Conservation (phyloP, 2,329 filamentous ascomycete species). For the Didymella glomerata region DNA sequence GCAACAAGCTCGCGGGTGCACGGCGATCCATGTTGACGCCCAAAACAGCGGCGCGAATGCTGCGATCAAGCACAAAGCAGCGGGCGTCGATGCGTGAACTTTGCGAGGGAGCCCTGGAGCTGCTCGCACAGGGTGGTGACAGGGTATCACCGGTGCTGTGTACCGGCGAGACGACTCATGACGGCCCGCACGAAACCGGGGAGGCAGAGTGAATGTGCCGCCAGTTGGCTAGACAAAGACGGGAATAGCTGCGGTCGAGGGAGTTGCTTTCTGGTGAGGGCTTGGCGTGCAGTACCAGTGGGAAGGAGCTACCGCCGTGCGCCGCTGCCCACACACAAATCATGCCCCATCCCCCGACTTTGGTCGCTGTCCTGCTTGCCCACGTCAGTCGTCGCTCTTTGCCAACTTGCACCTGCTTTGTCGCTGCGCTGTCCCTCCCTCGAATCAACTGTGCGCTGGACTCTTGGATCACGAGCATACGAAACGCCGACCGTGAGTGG, state of each 20-base stretch:
- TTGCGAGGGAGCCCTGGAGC: slow-evolving; percentile 23
- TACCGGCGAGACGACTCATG: slow-evolving; percentile 29
- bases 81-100: slow-evolving; percentile 24
- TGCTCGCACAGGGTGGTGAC: slow-evolving; percentile 20
- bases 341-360: slow-evolving; percentile 38
- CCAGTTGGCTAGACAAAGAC: slow-evolving; percentile 23
- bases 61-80: slow-evolving; percentile 27
- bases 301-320: slow-evolving; percentile 30
- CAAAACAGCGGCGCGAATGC: slow-evolving; percentile 28
- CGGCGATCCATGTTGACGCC: slow-evolving; percentile 20
- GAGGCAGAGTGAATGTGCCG: slow-evolving; percentile 31
- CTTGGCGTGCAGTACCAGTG: slow-evolving; percentile 33
- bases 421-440: slow-evolving; percentile 29
- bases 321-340: slow-evolving; percentile 39
- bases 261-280: slow-evolving; percentile 27
- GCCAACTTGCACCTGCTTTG: slow-evolving; percentile 25
- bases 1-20: slow-evolving; percentile 23
- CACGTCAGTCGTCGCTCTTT: slow-evolving; percentile 34
- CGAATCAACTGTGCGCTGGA: slow-evolving; percentile 15
- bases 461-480: slow-evolving; percentile 2
- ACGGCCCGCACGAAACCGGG: slow-evolving; percentile 34
- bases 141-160: slow-evolving; percentile 29
- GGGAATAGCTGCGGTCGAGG: slow-evolving; percentile 24
- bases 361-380: slow-evolving; percentile 25
- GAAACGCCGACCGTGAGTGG: slow-evolving; percentile 27